phyloP scores from a whole-genome alignment of 768 basidiomycete genomes.

The Pluteus cervinus region DNA sequence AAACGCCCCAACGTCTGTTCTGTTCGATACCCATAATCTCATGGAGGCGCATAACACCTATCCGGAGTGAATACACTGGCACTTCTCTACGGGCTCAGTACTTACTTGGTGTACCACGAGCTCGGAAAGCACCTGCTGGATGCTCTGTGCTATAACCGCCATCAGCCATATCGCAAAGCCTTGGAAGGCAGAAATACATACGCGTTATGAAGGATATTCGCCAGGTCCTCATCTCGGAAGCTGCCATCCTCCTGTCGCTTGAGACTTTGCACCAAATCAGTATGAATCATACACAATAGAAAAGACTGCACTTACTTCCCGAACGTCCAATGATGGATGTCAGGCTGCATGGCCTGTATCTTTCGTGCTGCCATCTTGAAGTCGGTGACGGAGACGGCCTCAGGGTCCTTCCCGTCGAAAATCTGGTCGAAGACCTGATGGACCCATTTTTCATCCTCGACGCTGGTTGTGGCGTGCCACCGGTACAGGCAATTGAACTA shows the following conservation, averaged over 20 bases:
- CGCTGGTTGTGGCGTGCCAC: constrained; percentile 78
- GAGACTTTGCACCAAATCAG: constrained; percentile 33
- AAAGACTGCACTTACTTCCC: constrained; percentile 37
- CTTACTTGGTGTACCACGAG: constrained; percentile 63
- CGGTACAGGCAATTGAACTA: constrained; percentile 84
- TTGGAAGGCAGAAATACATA: constrained; percentile 25
- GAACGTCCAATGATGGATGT: constrained; percentile 61
- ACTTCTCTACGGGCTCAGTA: background rate
- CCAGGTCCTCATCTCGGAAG: constrained; percentile 71
- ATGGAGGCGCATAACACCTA: constrained; percentile 62
- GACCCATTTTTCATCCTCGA: constrained; percentile 69
- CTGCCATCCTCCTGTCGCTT: constrained; percentile 50
- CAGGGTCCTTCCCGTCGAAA: constrained; percentile 48
- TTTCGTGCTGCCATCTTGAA: constrained; percentile 42
- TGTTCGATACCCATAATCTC: constrained; percentile 84
- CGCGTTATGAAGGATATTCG: constrained; percentile 61
- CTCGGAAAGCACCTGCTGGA: constrained; percentile 69
- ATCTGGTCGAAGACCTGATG: constrained; percentile 37
- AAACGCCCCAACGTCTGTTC: constrained; percentile 74
- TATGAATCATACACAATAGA: background rate
- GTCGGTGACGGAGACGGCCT: constrained; percentile 39
- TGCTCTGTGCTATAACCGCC: constrained; percentile 51
- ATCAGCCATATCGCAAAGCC: background rate
- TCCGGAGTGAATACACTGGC: background rate
- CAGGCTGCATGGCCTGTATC: constrained; percentile 34